Base-by-base conservation (phyloP, 768 basidiomycete species). In the Lactifluus piperatus region DNA sequence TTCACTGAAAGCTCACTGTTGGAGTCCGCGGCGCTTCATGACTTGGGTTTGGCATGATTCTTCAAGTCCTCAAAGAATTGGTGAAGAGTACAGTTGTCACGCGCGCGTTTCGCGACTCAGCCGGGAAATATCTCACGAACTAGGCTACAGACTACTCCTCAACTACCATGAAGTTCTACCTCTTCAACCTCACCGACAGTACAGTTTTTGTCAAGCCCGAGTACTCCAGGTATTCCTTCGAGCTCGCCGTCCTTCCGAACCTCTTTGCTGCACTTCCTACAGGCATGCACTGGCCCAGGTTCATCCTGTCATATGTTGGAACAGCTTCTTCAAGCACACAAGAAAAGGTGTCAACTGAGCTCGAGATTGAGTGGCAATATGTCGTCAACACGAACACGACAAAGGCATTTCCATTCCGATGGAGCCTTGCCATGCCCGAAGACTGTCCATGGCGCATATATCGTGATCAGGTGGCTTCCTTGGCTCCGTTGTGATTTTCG, bases 361-460 rank as follows among this genome's bases (percentile, higher is more conserved):
- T 18, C 20, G 32, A 50, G 11, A 5, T 57, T 32, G 65, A 48
- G 43, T 27, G 14, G 44, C 44, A 49, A 51, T 57, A 48, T 30
- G 39, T 43, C 22, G 24, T 63, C 37, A 26, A 52, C n/a, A 32
- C 22, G 30, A 26, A 52, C n/a, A 32, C 22, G 30, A 48, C 46
- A 26, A 61, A 52, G 39, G 16, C 45, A 5, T 47, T n/a, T 18
- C 7, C 30, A n/a, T 34, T 24, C 29, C 24, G 20, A 37, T 58
- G 48, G 29, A 72, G 76, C 62, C 67, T 84, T 13, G 47, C 66
- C 2, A 69, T 77, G 8, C 71, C 73, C 9, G 71, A 74, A 11
- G 73, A 73, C 43, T 81, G 75, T 64, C 79, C 80, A 3, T 88
- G 85, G 84, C 69, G 74, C 37, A 65, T 87, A 26, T 88, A 82